Evolutionary conservation across 371 early-diverging fungal species (phyloP).

Genomic region (Lichtheimia hyalospora): DNA sequence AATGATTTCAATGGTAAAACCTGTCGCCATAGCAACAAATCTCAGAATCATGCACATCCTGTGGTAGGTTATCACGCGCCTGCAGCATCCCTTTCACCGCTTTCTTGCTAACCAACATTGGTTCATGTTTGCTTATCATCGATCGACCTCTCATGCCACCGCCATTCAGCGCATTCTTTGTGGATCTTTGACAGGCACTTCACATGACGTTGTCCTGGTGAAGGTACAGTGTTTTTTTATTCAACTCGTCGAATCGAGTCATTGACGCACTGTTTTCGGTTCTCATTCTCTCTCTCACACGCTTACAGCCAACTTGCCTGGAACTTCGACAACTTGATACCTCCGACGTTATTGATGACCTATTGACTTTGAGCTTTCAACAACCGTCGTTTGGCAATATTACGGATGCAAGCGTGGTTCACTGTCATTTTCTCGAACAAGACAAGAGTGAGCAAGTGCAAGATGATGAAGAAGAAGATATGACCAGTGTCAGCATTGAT

Average conservation of each 20-base stretch:
- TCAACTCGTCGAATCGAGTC: not conserved
- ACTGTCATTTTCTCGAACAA: conserved; percentile 17
- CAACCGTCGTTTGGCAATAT: conserved; percentile 37
- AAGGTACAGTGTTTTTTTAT: conserved; percentile 17
- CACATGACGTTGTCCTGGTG: conserved; percentile 26
- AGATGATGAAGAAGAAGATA: not conserved
- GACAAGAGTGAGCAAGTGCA: not conserved
- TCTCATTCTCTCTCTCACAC: not conserved
- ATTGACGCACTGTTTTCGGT: not conserved
- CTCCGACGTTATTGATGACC: conserved; percentile 2
- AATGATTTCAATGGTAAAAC: too few relatives aligned
- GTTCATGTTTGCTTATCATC: conserved; percentile 30
- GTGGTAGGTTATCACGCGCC: too few relatives aligned
- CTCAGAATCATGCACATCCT: too few relatives aligned
- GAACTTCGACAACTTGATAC: conserved; percentile 18
- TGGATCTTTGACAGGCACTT: conserved; percentile 20
- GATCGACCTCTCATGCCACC: conserved; percentile 26
- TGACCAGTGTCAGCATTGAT: not conserved
- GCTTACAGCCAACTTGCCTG: conserved; percentile 22
- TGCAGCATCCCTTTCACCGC: too few relatives aligned
- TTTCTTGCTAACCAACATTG: too few relatives aligned
- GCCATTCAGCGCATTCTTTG: conserved; percentile 25
- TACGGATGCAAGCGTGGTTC: conserved; percentile 22
- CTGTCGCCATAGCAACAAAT: too few relatives aligned
- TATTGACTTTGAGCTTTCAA: conserved; percentile 21